Base-by-base conservation (phyloP, 768 basidiomycete species). In the Russula brevipes region DNA sequence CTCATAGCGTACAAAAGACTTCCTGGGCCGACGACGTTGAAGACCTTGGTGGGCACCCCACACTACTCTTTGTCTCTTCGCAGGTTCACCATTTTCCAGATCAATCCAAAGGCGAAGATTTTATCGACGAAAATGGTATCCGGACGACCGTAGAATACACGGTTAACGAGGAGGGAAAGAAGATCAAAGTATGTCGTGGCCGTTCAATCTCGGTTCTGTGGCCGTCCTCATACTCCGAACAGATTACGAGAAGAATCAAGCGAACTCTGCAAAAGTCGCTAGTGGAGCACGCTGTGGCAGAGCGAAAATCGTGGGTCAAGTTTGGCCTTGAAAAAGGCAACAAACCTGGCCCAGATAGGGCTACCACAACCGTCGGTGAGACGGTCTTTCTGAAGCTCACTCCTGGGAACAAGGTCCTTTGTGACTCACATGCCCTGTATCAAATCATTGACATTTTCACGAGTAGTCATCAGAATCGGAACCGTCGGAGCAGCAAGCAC, bases 271-370 rank as follows among this genome's bases (percentile, higher is more conserved):
- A 94, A 72, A 95, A 93, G 73, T 87, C 90, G 9, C 81, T 93
- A 42, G 97, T 98, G n/a, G 91, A 94, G 64, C 95, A 96, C 72
- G 81, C 83, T 30, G 94, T 98, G 11, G 97, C 97, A 0, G 94
- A 96, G 73, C 85, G 96, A 54, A 89, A 95, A 75, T 86, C 85
- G 67, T 97, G 94, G 94, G 71, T 85, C 24, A 98, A 96, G 74
- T 99, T 99, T 70, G 97, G 97, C 4, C 80, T 83, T 65, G 97
- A 98, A 76, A 87, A 83, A 73, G 91, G 92, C 30, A 94, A 85
- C 72, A 84, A 88, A 44, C 77, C 89, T 14, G 96, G 96, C 4
- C 95, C 94, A 4, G 93, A 97, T 76, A 81, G 89, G 42, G 91
- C 94, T 12, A 99, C 97, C 2, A 94, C 94, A 0, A 95, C 94